Base-by-base conservation (phyloP, 2,329 filamentous ascomycete species). In the Calonectria pauciramosa region DNA sequence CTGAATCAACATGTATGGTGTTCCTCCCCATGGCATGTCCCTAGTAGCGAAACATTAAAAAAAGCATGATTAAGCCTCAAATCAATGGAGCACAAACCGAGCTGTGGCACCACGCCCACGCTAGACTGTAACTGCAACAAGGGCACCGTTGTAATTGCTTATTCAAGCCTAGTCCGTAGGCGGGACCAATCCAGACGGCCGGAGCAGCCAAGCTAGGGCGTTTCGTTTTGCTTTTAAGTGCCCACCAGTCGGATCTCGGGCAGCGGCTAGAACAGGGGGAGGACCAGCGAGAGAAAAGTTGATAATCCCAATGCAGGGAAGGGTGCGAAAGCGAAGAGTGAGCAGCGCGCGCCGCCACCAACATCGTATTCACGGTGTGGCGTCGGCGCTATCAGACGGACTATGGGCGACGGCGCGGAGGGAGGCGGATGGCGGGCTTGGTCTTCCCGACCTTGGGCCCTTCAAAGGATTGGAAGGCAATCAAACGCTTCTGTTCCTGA, bases 41-140 rank as follows among this genome's bases (percentile, higher is more conserved):
- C 30, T 32, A 8, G 4, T 32, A 4, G 2, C 18, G 14, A 49
- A 65, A 49, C 41, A 65, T 47, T 47, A 49, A 44, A 64, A 60
- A 65, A 65, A 65, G 60, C 60, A 44, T 65, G 60, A 65, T 65
- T 49, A 44, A 65, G 28, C 60, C 60, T 65, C 60, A 65, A 23
- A n/a, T n/a, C n/a, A n/a, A n/a, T n/a, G 14, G 8, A 60, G 13
- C 28, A 28, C 60, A 32, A 44, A 32, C 49, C 41, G 60, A 49
- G 60, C 44, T 9, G 10, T n/a, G n/a, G n/a, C n/a, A n/a, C n/a
- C n/a, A n/a, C n/a, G n/a, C n/a, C n/a, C n/a, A n/a, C 60, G 30
- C 60, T 49, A 47, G n/a, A n/a, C n/a, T n/a, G n/a, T n/a, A n/a
- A n/a, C 26, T 49, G 11, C 60, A 63, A 41, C 14, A 41, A 38